Conservation (phyloP, 257 asterid genomes). For the Ligustrum vulgare region DNA sequence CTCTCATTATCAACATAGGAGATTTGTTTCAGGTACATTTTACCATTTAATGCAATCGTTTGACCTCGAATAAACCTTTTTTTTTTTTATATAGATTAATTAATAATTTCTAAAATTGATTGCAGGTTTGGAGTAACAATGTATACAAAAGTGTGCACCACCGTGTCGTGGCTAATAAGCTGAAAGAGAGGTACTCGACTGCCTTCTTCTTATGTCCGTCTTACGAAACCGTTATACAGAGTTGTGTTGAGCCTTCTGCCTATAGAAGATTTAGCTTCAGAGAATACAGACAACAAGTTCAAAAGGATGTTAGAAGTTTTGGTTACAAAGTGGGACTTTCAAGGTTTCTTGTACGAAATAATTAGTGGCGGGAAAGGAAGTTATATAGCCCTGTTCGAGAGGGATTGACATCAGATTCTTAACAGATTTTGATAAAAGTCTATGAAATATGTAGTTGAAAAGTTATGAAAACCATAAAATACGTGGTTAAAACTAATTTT, state of each 20-base stretch:
- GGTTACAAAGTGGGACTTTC: constrained; percentile 69
- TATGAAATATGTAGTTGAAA: too few species aligned
- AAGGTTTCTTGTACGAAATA: constrained; percentile 38
- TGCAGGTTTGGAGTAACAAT: constrained; percentile 80
- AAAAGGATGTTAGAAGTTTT: constrained; percentile 44
- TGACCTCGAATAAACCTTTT: too few species aligned
- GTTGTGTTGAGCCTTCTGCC: constrained; percentile 31
- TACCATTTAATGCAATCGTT: background rate
- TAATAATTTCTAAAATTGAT: background rate
- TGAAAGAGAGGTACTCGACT: constrained; percentile 61
- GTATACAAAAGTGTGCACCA: constrained; percentile 64
- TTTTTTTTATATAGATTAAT: too few species aligned
- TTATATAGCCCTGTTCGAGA: too few species aligned
- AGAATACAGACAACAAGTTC: constrained; percentile 57
- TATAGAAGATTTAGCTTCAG: constrained; percentile 54
- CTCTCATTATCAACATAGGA: constrained; percentile 82
- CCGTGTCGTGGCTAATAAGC: constrained; percentile 54
- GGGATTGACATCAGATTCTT: too few species aligned
- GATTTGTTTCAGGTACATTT: constrained; percentile 70
- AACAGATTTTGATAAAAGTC: too few species aligned
- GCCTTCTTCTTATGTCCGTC: constrained; percentile 76
- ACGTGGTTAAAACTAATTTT: too few species aligned
- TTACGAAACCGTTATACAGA: constrained; percentile 41
- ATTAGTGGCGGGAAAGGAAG: background rate
- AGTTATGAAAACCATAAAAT: too few species aligned